These are phyloP conservation scores for Polymyxa betae DNA, from an alignment of 208 protist species.

Conservation along the genomic window DNA sequence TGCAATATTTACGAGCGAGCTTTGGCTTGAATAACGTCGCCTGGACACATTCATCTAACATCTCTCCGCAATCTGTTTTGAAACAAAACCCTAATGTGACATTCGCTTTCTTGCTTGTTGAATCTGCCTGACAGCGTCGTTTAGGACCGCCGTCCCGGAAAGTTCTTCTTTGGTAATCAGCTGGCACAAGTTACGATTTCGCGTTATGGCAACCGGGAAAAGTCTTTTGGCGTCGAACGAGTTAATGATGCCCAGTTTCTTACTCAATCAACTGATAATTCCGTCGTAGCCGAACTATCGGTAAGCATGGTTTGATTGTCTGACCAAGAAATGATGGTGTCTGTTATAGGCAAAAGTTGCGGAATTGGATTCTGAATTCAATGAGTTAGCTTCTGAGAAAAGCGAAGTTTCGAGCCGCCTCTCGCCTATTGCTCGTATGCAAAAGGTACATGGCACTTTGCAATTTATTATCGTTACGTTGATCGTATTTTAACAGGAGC, in stretches of 20 bases:
- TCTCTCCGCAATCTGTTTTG: neutral
- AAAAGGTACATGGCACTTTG: neutral
- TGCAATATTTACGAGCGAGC: neutral
- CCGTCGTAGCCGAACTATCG: neutral
- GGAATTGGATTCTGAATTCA: neutral
- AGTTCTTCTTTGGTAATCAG: neutral
- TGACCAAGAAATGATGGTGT: too few species aligned
- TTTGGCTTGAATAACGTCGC: neutral
- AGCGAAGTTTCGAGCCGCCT: neutral
- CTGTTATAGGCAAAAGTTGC: neutral
- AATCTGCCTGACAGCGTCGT: neutral
- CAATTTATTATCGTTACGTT: neutral
- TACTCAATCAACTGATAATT: neutral
- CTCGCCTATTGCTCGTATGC: neutral
- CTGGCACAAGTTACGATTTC: neutral
- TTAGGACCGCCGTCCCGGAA: neutral
- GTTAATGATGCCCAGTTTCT: neutral
- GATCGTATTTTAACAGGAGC: neutral
- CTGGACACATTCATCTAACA: neutral
- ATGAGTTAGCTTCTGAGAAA: neutral
- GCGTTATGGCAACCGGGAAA: neutral
- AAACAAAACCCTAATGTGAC: neutral
- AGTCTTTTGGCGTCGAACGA: neutral
- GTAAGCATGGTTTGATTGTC: too few species aligned
- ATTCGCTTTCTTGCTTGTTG: neutral